A percentile compares a stretch with the other conserved stretches of the same genome.
Evolutionary conservation across 1,284 basidiomycete genomes (phyloP).

Genomic region (Ganoderma meredithae): DNA sequence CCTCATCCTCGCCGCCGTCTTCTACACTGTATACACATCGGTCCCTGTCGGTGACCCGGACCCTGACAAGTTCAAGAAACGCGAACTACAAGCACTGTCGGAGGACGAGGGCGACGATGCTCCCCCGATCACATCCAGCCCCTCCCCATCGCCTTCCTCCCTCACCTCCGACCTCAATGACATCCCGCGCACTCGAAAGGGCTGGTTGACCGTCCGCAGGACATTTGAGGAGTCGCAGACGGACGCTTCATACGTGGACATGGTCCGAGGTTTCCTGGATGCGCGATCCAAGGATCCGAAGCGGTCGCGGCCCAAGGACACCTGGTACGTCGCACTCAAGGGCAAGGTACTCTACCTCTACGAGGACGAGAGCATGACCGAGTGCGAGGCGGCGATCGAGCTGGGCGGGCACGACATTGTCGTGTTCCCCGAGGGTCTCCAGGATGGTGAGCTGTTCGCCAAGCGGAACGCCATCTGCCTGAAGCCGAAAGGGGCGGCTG

Average conservation of each 20-base stretch:
- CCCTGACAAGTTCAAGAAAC: constrained; percentile 39
- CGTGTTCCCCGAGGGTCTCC: constrained; percentile 75
- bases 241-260: constrained; percentile 73
- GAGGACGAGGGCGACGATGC: constrained; percentile 42
- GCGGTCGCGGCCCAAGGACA: constrained; percentile 82
- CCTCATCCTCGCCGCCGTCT: constrained; percentile 61
- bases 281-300: constrained; percentile 81
- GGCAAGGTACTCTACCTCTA: constrained; percentile 90
- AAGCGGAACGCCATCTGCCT: constrained; percentile 89
- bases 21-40: constrained; percentile 77
- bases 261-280: constrained; percentile 78
- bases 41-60: constrained; percentile 69
- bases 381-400: constrained; percentile 88
- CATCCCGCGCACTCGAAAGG: constrained; percentile 71
- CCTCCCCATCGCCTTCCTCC: constrained; percentile 31
- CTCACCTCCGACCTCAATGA: constrained; percentile 57
- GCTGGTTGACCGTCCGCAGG: constrained; percentile 86
- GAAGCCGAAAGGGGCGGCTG: constrained; percentile 52
- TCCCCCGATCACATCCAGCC: constrained; percentile 35
- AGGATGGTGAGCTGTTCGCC: constrained; percentile 88
- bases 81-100: constrained; percentile 36
- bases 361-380: constrained; percentile 87
- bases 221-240: constrained; percentile 74
- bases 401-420: constrained; percentile 77
- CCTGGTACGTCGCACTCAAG: constrained; percentile 90